Evolutionary conservation across 1,284 basidiomycete species (phyloP), one percentile per base, ranked within the genome.

Genomic region (Earliella scabrosa): DNA sequence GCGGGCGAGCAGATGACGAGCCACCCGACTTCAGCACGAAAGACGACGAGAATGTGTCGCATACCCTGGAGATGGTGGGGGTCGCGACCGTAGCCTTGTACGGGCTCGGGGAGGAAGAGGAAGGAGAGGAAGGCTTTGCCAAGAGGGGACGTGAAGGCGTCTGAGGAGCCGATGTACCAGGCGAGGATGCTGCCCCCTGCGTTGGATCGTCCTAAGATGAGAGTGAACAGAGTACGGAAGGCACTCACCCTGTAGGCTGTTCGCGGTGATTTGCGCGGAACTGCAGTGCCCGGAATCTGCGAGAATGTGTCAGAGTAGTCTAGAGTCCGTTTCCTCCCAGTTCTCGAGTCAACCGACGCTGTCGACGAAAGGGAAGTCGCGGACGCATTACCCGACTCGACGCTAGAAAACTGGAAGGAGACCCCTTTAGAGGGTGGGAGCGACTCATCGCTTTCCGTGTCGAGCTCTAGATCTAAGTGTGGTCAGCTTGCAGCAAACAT

Each of bases 361-460:
- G 56, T 41, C 4, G 58, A 59, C 4, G 46, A 54, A 16, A 58
- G 20, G 4, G 59, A 63, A 0, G 64, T 59, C 50, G 43, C 48
- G 0, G 63, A 64, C 1, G 52, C 47, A 18, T 47, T 54, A 3
- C 39, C 8, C 13, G 59, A 52, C 5, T 44, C 29, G 21, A 46
- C 16, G 20, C 38, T 46, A 1, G 59, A 58, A 43, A 60, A 63
- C 4, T 49, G 29, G 27, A 63, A 61, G 1, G 62, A 66, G 0
- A 31, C 36, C 10, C 50, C 50, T 3, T 49, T 41, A 2, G 60
- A 58, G 4, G 53, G 43, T 4, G 38, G 29, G 0, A 24, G 20
- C 1, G 63, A 63, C 11, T 38, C 29, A 4, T 63, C 60, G 38
- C 53, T 63, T 31, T 63, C 63, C 2, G 53, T 54, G 11, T 57